Evolutionary conservation across 2,329 filamentous ascomycete genomes (phyloP).

Genomic region (Pseudocercospora cruenta): DNA sequence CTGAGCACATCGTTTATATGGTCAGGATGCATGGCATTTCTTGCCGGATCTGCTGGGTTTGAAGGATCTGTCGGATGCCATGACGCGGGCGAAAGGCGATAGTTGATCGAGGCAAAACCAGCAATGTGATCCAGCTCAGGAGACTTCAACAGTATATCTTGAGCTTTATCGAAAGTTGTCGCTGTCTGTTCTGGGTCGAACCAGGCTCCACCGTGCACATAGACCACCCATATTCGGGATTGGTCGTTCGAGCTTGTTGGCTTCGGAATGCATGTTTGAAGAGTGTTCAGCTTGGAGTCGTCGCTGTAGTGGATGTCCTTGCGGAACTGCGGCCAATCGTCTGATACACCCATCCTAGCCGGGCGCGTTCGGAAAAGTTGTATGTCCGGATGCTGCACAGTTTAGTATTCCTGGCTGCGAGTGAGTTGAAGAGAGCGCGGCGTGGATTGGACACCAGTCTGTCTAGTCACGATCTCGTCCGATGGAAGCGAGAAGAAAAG

Average conservation of each 20-base stretch:
- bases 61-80: constrained; percentile 50
- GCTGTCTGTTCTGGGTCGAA: constrained; percentile 49
- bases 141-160: constrained; percentile 41
- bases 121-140: constrained; percentile 48
- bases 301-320: constrained; percentile 36
- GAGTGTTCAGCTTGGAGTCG: constrained; percentile 44
- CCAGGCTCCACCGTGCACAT: constrained; percentile 57
- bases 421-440: background rate
- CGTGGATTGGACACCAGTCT: background rate
- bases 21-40: constrained; percentile 60
- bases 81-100: constrained; percentile 62
- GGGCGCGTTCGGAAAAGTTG: background rate
- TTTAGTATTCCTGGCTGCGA: background rate
- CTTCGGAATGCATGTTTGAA: constrained; percentile 48
- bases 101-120: constrained; percentile 67
- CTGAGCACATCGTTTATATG: constrained; percentile 62
- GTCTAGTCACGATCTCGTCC: too few species aligned
- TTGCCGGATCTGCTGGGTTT: constrained; percentile 50
- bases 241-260: constrained; percentile 29
- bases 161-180: constrained; percentile 41
- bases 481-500: too few species aligned
- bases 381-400: background rate
- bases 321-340: constrained; percentile 33
- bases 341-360: constrained; percentile 21
- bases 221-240: constrained; percentile 41